Evolutionary conservation across 1,284 basidiomycete species (phyloP).

Genomic region (Trametes versicolor): DNA sequence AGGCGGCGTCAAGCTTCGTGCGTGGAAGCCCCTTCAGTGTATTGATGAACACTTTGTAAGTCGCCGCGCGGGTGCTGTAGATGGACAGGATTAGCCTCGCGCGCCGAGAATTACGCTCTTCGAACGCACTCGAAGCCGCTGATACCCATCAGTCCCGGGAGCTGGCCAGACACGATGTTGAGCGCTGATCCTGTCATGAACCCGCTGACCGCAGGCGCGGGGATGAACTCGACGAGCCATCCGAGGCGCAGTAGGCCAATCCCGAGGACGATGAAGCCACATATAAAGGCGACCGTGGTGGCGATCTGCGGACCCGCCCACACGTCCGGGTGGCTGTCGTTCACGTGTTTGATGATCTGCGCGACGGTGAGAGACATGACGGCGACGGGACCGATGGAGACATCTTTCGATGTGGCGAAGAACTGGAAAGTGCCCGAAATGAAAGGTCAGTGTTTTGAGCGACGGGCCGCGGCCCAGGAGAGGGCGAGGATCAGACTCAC

Average conservation of each 20-base stretch:
- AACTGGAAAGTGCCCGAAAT: slow-evolving; percentile 56
- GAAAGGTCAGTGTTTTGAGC: slow-evolving; percentile 6
- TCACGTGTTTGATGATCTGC: slow-evolving; percentile 78
- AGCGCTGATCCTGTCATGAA: slow-evolving; percentile 93
- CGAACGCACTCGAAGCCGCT: slow-evolving; percentile 76
- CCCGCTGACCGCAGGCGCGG: slow-evolving; percentile 90
- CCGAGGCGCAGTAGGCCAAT: slow-evolving; percentile 91
- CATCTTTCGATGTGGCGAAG: slow-evolving; percentile 95
- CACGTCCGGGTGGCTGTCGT: slow-evolving; percentile 56
- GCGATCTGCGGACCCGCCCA: slow-evolving; percentile 83
- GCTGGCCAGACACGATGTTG: slow-evolving; percentile 85
- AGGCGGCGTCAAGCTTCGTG: slow-evolving; percentile 86
- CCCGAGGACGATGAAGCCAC: slow-evolving; percentile 92
- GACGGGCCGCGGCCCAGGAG: slow-evolving; percentile 31
- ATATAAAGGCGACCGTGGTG: slow-evolving; percentile 85
- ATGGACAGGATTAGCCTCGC: not conserved
- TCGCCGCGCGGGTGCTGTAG: slow-evolving; percentile 79
- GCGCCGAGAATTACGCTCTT: not conserved
- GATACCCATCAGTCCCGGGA: slow-evolving; percentile 87
- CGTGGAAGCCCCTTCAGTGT: slow-evolving; percentile 83
- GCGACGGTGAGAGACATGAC: slow-evolving; percentile 94
- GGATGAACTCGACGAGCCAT: slow-evolving; percentile 96
- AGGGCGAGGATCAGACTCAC: slow-evolving; percentile 52
- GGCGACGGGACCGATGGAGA: slow-evolving; percentile 94
- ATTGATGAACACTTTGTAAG: slow-evolving; percentile 91